These are phyloP conservation scores for Neurospora sp. DNA, from an alignment of 495 filamentous ascomycete species.

Conservation along the genomic window DNA sequence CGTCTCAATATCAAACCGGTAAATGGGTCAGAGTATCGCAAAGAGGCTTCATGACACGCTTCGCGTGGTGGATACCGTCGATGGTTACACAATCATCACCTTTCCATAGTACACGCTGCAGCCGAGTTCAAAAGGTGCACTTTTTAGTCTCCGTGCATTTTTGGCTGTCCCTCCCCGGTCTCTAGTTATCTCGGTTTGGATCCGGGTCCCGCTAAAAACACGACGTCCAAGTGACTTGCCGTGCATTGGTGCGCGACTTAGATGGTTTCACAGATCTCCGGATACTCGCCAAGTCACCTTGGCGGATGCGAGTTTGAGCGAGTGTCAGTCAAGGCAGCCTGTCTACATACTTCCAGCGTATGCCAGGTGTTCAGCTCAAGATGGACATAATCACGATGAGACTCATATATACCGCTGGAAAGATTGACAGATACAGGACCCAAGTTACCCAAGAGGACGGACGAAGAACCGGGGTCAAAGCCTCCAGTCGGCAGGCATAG, in stretches of 20 bases:
- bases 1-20: background rate
- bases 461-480: background rate
- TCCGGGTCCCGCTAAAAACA: background rate
- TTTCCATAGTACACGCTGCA: background rate
- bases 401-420: background rate
- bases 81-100: conserved; percentile 3
- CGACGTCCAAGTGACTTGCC: background rate
- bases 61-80: conserved; percentile 5
- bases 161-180: background rate
- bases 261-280: background rate
- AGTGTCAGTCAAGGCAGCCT: background rate
- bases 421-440: background rate
- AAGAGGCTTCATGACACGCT: background rate
- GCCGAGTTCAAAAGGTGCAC: background rate
- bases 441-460: background rate
- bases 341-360: background rate
- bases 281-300: background rate
- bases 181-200: background rate
- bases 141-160: background rate
- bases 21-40: background rate
- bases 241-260: background rate
- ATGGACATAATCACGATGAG: background rate
- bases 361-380: background rate
- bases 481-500: background rate
- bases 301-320: background rate